Conservation (phyloP, 2,329 filamentous ascomycete species). For the Juglanconis sp. region DNA sequence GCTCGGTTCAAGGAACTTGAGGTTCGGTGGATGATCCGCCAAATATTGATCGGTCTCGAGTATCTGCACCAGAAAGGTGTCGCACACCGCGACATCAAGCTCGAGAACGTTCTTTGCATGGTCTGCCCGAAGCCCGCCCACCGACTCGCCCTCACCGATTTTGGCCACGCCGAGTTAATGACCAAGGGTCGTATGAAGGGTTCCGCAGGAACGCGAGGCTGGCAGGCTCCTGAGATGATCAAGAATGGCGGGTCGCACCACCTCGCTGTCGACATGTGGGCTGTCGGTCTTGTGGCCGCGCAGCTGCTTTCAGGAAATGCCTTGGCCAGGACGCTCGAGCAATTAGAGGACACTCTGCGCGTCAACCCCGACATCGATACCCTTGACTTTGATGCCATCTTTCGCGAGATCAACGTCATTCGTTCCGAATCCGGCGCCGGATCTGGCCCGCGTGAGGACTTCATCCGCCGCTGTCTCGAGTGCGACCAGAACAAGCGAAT, state of each 20-base stretch:
- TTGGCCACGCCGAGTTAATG: conserved; percentile 46
- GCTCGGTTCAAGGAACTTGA: conserved; percentile 37
- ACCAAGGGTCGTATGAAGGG: conserved; percentile 41
- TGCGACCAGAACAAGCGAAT: conserved; percentile 30
- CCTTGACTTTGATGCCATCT: conserved; percentile 17
- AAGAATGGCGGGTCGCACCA: conserved; percentile 27
- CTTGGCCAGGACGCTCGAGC: conserved; percentile 17
- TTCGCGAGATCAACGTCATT: conserved; percentile 1
- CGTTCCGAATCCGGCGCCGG: conserved; percentile 20
- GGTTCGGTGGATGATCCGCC: conserved; percentile 43
- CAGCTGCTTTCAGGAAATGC: conserved; percentile 27
- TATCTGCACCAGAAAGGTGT: conserved; percentile 50
- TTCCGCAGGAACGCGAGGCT: conserved; percentile 42
- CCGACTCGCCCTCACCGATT: conserved; percentile 50
- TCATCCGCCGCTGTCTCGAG: conserved; percentile 34
- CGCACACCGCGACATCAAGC: conserved; percentile 53
- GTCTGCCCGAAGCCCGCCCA: conserved; percentile 41
- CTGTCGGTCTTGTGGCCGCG: conserved; percentile 45
- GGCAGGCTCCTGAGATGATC: conserved; percentile 46
- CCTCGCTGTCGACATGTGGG: conserved; percentile 49
- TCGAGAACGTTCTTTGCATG: conserved; percentile 50
- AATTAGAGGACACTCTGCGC: not conserved
- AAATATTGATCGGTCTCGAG: conserved; percentile 42
- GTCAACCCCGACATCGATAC: conserved; percentile 17
- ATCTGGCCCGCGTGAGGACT: conserved; percentile 22